These are phyloP conservation scores for Yarrowia divulgata DNA, from an alignment of 805 yeast species.

Conservation along the genomic window DNA sequence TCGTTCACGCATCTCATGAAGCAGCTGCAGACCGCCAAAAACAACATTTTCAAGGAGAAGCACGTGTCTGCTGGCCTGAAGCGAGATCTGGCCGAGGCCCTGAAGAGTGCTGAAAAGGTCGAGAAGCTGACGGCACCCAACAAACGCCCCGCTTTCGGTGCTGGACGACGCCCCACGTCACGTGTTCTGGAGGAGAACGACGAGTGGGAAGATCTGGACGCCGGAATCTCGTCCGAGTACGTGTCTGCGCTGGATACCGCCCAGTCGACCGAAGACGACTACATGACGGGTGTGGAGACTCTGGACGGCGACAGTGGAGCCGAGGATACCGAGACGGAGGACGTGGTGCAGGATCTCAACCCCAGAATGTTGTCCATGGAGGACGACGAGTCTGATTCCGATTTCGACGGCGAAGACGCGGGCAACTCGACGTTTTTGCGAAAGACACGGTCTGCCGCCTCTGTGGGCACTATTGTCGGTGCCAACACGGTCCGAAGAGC, in stretches of 20 bases:
- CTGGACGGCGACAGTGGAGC: conserved; percentile 42
- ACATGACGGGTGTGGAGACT: conserved; percentile 41
- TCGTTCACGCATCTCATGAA: conserved; percentile 70
- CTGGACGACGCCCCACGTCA: conserved; percentile 24
- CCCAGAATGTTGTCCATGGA: conserved; percentile 19
- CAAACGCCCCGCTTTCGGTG: conserved; percentile 12
- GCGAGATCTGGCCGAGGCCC: conserved; percentile 45
- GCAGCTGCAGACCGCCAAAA: conserved; percentile 66
- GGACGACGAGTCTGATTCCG: conserved; percentile 40
- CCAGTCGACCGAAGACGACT: conserved; percentile 40
- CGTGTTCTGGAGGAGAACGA: conserved; percentile 20
- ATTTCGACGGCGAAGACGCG: conserved; percentile 28
- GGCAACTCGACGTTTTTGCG: conserved; percentile 9
- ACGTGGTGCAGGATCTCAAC: conserved; percentile 12
- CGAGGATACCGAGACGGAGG: conserved; percentile 49
- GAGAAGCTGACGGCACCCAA: not conserved
- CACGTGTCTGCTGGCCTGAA: conserved; percentile 54
- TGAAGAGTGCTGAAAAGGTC: conserved; percentile 41
- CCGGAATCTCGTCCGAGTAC: conserved; percentile 43
- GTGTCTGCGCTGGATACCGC: conserved; percentile 39
- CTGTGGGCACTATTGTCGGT: conserved; percentile 14
- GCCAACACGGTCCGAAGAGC: not conserved
- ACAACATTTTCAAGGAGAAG: conserved; percentile 56
- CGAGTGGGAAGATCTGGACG: conserved; percentile 33
- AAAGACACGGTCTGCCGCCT: conserved; percentile 3